Conservation (phyloP, 768 basidiomycete genomes). For the Tylopilus balloui region DNA sequence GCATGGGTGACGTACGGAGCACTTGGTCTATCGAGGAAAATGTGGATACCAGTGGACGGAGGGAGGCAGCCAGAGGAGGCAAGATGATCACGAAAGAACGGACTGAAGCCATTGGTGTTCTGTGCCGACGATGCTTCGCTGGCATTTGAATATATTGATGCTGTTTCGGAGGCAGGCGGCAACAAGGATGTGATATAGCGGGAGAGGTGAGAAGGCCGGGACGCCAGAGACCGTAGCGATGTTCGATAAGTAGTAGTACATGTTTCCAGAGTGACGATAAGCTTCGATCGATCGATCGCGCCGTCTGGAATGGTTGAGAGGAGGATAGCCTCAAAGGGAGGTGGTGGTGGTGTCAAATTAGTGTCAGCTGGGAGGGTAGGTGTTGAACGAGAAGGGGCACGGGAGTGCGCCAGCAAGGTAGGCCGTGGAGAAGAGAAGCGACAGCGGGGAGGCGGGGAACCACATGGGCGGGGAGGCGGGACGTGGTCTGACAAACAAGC, state of each 20-base stretch:
- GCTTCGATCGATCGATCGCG: slow-evolving; percentile 50
- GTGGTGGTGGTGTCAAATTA: slow-evolving; percentile 41
- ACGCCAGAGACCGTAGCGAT: slow-evolving; percentile 60
- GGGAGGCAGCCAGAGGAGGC: slow-evolving; percentile 52
- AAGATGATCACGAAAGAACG: slow-evolving; percentile 60
- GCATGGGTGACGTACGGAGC: slow-evolving; percentile 57
- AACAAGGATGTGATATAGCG: slow-evolving; percentile 50
- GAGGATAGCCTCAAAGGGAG: slow-evolving; percentile 64
- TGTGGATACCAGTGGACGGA: slow-evolving; percentile 49
- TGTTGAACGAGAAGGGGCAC: slow-evolving; percentile 41
- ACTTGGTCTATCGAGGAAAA: slow-evolving; percentile 80
- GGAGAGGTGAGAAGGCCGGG: slow-evolving; percentile 64
- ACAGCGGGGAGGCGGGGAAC: slow-evolving; percentile 25
- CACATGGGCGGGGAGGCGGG: slow-evolving; percentile 32
- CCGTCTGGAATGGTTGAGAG: slow-evolving; percentile 52
- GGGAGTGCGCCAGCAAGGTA: slow-evolving; percentile 18
- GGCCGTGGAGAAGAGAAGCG: slow-evolving; percentile 37
- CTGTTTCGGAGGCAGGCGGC: slow-evolving; percentile 40
- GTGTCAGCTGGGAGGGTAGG: slow-evolving; percentile 48
- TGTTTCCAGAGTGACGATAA: slow-evolving; percentile 72
- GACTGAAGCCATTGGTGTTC: slow-evolving; percentile 35
- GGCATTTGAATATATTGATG: slow-evolving; percentile 52
- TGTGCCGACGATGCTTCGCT: slow-evolving; percentile 34
- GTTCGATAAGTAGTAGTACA: slow-evolving; percentile 63
- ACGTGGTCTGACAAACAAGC: slow-evolving; percentile 23